Conservation (phyloP, 306 rosid species). For the Abrus precatorius region DNA sequence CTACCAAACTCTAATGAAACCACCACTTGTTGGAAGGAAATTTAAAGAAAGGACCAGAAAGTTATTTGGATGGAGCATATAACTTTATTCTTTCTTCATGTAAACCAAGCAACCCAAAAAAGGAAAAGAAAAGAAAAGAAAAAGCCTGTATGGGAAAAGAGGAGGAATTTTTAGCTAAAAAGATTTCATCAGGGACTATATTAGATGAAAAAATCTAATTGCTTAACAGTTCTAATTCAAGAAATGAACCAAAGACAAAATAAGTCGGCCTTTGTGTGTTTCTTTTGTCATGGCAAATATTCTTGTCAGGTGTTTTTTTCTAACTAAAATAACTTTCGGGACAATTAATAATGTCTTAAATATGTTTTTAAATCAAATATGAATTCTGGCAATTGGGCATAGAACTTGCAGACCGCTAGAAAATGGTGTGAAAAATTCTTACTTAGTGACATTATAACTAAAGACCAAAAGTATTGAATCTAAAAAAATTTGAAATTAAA, state of each 20-base stretch:
- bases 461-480: too few relatives aligned
- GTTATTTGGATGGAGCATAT: not conserved
- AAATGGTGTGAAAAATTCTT: too few relatives aligned
- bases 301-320: not conserved
- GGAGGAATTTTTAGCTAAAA: not conserved
- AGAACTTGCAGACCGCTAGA: too few relatives aligned
- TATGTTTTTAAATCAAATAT: too few relatives aligned
- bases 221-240: not conserved
- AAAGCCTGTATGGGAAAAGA: not conserved
- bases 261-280: not conserved
- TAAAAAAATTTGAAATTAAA: too few relatives aligned
- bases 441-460: too few relatives aligned
- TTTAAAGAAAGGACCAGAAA: not conserved
- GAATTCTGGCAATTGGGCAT: too few relatives aligned
- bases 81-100: not conserved
- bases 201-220: not conserved
- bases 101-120: not conserved
- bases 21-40: not conserved
- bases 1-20: not conserved
- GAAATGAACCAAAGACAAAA: not conserved
- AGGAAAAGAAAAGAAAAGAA: not conserved
- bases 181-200: not conserved
- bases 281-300: not conserved
- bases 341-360: too few relatives aligned
- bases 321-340: not conserved